Base-by-base conservation (phyloP, 441 rosid species). In the Erodium texanum region DNA sequence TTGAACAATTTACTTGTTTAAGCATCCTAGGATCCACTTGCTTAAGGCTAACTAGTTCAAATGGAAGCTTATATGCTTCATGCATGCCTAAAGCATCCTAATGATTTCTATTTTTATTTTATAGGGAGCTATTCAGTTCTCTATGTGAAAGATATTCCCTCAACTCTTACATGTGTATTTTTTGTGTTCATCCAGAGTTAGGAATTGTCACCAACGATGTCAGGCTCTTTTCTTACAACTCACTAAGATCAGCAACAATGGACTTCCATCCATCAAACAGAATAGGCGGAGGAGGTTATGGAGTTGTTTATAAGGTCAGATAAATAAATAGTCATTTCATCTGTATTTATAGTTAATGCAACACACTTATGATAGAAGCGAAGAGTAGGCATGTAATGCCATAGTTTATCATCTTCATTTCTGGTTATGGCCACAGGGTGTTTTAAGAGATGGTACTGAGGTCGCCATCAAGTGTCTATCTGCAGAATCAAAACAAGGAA, bases 231-330 rank as follows among this genome's bases (percentile, higher is more conserved):
- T 81, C 92, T 14, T 89, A 77, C 70, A 88, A 84, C 71, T 83
- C 96, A 0, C 58, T 94, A 75, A 81, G 93, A 83, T 89, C 93
- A 22, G 97, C 97, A 14, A 88, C 99, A 1, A 64, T 61, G 63
- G 65, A 77, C 76, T 94, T 91, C 73, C 92, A 89, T 79, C 96
- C 93, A 48, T 78, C 97, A 3, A 86, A 82, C 79, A 83, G 74
- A 77, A 84, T 91, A 15, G 97, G 99, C 16, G 88, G 87, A 71
- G 99, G 99, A 36, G 97, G 93, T 66, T 94, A 77, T 77, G 99
- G 99, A 70, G 92, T 91, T 80, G 97, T 94, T 56, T 82, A 83
- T 58, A 94, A 24, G 96, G 97, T 94, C 65, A 84, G 79, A 41
- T 14, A 48, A 48, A 48, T 2, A 7, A 48, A 48, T 2, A 7